A percentile compares a stretch with the other conserved stretches of the same genome.
Evolutionary conservation across 768 basidiomycete genomes (phyloP).

Genomic region (Russula griseocarnosa): DNA sequence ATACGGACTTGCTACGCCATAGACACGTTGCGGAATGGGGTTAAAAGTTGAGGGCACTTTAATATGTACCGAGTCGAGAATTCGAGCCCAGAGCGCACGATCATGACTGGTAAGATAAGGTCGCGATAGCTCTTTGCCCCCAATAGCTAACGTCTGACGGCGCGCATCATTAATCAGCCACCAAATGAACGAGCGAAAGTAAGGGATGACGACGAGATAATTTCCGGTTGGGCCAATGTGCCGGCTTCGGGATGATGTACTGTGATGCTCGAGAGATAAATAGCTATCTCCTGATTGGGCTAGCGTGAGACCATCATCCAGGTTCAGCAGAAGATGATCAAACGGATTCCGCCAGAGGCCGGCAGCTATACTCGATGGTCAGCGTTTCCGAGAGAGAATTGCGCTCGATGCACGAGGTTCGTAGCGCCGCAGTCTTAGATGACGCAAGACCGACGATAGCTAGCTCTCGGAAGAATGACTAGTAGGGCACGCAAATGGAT

Average conservation of each 20-base stretch:
- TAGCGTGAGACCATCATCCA: neutral
- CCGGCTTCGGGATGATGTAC: neutral
- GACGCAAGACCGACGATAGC: neutral
- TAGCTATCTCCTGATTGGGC: slow-evolving; percentile 2
- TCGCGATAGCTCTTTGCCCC: neutral
- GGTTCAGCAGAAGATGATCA: neutral
- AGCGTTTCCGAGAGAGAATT: neutral
- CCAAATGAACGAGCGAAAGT: neutral
- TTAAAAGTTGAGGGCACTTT: slow-evolving; percentile 5
- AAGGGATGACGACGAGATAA: slow-evolving; percentile 20
- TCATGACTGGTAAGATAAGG: slow-evolving; percentile 11
- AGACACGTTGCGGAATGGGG: slow-evolving; percentile 15
- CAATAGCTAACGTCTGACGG: neutral
- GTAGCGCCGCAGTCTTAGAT: neutral
- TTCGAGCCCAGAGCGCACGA: slow-evolving; percentile 14
- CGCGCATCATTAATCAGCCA: slow-evolving; percentile 17
- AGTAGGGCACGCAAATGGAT: neutral
- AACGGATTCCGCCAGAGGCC: neutral
- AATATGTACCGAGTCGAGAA: slow-evolving; percentile 10
- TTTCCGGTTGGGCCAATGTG: slow-evolving; percentile 11
- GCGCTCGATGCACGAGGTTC: neutral
- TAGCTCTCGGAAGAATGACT: neutral
- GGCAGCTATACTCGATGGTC: neutral
- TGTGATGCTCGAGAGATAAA: neutral
- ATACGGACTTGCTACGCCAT: neutral